Evolutionary conservation across 2,329 filamentous ascomycete genomes (phyloP).

Genomic region (Colletotrichum tropicale): DNA sequence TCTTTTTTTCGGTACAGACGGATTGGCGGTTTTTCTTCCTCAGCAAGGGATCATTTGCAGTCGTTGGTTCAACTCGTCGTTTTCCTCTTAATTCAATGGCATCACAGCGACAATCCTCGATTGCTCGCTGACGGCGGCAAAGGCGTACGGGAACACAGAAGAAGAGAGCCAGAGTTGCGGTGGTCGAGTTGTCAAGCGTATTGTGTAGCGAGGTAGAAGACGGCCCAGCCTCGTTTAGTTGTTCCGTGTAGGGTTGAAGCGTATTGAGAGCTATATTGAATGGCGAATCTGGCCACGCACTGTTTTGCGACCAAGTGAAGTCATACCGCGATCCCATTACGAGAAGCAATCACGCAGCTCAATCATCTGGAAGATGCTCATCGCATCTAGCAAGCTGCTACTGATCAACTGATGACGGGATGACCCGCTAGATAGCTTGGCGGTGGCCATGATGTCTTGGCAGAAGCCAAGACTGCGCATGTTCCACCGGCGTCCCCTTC

Average conservation of each 20-base stretch:
- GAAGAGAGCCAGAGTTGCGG: neutral
- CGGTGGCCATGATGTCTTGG: neutral
- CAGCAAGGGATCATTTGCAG: neutral
- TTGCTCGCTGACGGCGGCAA: conserved; percentile 7
- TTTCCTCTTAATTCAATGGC: conserved; percentile 15
- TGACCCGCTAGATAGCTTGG: conserved; percentile 1
- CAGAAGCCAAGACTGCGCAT: neutral
- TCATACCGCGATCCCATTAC: neutral
- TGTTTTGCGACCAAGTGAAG: neutral
- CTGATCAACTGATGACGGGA: conserved; percentile 1
- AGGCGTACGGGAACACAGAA: conserved; percentile 16
- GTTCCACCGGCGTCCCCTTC: neutral
- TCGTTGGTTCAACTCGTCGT: conserved; percentile 5
- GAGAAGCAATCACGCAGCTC: neutral
- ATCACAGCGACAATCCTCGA: neutral
- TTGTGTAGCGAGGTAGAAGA: neutral
- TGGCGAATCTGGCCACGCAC: neutral
- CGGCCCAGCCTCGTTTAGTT: neutral
- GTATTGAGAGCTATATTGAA: neutral
- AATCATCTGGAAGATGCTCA: neutral
- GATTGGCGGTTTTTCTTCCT: conserved; percentile 4
- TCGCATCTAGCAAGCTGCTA: neutral
- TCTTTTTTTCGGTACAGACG: conserved; percentile 2
- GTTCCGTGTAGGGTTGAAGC: neutral
- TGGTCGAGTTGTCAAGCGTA: neutral